These are phyloP conservation scores for Juglanconis oblonga DNA, from an alignment of 2,329 filamentous ascomycete species.

Conservation along the genomic window DNA sequence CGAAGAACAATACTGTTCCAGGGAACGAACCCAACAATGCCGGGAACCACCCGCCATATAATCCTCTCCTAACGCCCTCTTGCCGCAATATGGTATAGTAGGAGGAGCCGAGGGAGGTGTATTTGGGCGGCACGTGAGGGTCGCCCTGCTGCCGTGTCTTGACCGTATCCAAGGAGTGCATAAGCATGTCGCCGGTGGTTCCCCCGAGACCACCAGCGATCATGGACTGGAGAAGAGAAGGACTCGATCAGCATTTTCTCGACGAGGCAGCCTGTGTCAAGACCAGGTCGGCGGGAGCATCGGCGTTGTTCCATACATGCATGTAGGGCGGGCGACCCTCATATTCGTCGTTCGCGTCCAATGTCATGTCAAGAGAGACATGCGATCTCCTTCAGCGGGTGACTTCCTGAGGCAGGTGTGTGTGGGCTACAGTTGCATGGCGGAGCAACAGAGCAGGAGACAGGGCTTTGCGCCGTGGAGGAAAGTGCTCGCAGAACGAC, in stretches of 20 bases:
- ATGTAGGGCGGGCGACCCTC: constrained; percentile 60
- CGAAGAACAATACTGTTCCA: constrained; percentile 93
- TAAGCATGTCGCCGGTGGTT: constrained; percentile 91
- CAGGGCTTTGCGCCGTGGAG: constrained; percentile 14
- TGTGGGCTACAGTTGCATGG: constrained; percentile 11
- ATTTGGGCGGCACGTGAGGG: constrained; percentile 87
- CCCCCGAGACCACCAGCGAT: constrained; percentile 91
- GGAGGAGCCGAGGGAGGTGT: constrained; percentile 83
- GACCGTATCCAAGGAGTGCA: constrained; percentile 98
- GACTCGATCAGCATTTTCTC: constrained; percentile 12
- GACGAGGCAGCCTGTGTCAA: constrained; percentile 5
- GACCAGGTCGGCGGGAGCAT: background rate
- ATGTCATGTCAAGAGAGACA: constrained; percentile 27
- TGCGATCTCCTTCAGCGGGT: constrained; percentile 7
- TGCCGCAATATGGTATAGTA: constrained; percentile 93
- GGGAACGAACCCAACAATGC: constrained; percentile 90
- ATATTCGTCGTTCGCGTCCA: constrained; percentile 41
- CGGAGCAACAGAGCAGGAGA: constrained; percentile 2
- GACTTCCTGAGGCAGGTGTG: background rate
- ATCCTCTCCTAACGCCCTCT: constrained; percentile 78
- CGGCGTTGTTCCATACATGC: constrained; percentile 48
- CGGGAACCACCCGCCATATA: constrained; percentile 92
- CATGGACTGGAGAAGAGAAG: constrained; percentile 66
- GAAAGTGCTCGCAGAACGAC: background rate
- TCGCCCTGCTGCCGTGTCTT: constrained; percentile 98